Evolutionary conservation across 352 stramenopile genomes (phyloP).

Genomic region (Globisporangium abappressorium): DNA sequence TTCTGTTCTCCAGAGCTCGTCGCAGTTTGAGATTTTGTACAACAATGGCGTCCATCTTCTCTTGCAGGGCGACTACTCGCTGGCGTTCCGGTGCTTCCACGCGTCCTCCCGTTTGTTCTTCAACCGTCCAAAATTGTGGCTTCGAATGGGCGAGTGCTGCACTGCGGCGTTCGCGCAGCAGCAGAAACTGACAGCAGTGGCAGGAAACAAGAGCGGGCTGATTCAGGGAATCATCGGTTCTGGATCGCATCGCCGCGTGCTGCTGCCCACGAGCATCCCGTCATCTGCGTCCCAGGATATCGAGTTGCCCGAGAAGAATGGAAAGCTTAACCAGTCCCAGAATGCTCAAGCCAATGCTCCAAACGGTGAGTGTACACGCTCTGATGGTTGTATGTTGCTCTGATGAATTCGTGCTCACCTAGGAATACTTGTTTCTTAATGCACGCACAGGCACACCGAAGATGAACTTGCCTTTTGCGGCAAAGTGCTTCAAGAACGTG

Average conservation of each 20-base stretch:
- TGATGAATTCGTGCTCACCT: background rate
- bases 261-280: constrained; percentile 71
- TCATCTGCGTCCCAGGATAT: constrained; percentile 62
- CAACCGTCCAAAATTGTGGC: constrained; percentile 90
- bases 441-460: constrained; percentile 36
- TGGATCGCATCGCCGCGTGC: constrained; percentile 74
- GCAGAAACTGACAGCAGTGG: constrained; percentile 45
- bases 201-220: constrained; percentile 79
- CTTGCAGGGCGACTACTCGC: constrained; percentile 72
- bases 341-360: constrained; percentile 26
- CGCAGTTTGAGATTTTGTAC: constrained; percentile 90
- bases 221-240: constrained; percentile 78
- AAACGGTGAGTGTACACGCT: constrained; percentile 23
- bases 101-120: constrained; percentile 87
- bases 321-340: constrained; percentile 34
- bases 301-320: constrained; percentile 57
- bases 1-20: constrained; percentile 42
- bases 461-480: constrained; percentile 83
- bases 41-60: constrained; percentile 91
- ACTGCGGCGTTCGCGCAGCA: constrained; percentile 81
- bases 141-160: constrained; percentile 90
- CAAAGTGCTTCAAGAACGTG: constrained; percentile 89
- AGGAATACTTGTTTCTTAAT: background rate
- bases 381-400: constrained; percentile 3
- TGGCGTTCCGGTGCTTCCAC: constrained; percentile 90